These are phyloP conservation scores for Ophiosphaerella korrae DNA, from an alignment of 2,329 filamentous ascomycete genomes.

Conservation along the genomic window DNA sequence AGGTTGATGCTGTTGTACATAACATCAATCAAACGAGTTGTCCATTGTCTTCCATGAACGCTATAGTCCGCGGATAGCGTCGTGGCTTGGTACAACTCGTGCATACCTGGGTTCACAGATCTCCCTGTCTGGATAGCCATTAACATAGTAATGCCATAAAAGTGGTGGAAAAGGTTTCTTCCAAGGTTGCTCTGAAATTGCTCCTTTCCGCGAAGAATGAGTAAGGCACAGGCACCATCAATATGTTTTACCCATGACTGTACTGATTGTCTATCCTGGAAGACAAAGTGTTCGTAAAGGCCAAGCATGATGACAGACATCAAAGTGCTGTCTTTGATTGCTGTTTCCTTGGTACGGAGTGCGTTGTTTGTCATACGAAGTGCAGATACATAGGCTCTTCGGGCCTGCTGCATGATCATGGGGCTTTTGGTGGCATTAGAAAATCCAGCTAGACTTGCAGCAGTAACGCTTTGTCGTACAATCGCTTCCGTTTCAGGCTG, in stretches of 20 bases:
- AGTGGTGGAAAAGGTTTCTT: conserved; percentile 36
- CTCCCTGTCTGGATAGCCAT: conserved; percentile 25
- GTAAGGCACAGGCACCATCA: conserved; percentile 37
- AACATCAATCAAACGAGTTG: conserved; percentile 21
- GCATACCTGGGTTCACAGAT: conserved; percentile 21
- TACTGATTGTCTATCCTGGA: conserved; percentile 32
- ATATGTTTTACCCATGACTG: conserved; percentile 40
- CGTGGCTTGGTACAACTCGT: conserved; percentile 26
- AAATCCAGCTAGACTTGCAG: conserved; percentile 31
- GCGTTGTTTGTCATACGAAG: conserved; percentile 31
- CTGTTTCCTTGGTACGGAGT: conserved; percentile 18
- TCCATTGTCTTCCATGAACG: conserved; percentile 27
- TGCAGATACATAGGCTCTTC: conserved; percentile 30
- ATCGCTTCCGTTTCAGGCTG: conserved; percentile 21
- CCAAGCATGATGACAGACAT: conserved; percentile 40
- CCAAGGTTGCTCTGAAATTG: conserved; percentile 28
- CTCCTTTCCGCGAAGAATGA: conserved; percentile 37
- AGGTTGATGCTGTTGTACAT: conserved; percentile 30
- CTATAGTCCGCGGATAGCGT: conserved; percentile 23
- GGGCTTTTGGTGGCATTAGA: conserved; percentile 30
- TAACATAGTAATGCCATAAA: conserved; percentile 32
- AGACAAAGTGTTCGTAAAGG: conserved; percentile 41
- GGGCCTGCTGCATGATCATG: conserved; percentile 30
- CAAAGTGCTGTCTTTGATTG: conserved; percentile 32
- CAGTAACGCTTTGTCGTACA: conserved; percentile 28